phyloP scores from a whole-genome alignment of 2,329 filamentous ascomycete genomes.

The Penicillium sp. region DNA sequence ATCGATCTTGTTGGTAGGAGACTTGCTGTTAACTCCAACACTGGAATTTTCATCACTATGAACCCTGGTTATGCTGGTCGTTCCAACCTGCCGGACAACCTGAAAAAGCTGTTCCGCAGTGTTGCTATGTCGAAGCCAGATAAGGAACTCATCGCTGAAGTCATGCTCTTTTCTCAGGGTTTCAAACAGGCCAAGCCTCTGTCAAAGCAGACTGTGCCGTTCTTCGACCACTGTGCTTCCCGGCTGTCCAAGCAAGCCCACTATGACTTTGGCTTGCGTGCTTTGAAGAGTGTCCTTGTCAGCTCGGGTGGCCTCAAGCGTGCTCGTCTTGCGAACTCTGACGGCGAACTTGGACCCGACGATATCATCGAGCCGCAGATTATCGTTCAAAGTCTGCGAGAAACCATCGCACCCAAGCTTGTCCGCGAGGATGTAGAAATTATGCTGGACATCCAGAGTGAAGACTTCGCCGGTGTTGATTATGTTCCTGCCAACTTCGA shows the following conservation, averaged over 20 bases:
- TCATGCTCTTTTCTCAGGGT: slow-evolving; percentile 99
- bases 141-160: slow-evolving; percentile 98
- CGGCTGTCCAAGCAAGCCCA: slow-evolving; percentile 93
- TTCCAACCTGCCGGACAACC: slow-evolving; percentile 95
- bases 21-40: slow-evolving; percentile 85
- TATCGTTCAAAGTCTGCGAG: slow-evolving; percentile 95
- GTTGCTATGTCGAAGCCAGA: slow-evolving; percentile 99
- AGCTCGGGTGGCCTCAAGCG: slow-evolving; percentile 94
- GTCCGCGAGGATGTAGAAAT: slow-evolving; percentile 89
- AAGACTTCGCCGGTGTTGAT: slow-evolving; percentile 88
- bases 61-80: slow-evolving; percentile 98
- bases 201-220: slow-evolving; percentile 94
- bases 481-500: slow-evolving; percentile 89
- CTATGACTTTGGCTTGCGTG: slow-evolving; percentile 97
- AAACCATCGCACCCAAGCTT: slow-evolving; percentile 97
- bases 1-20: slow-evolving; percentile 94
- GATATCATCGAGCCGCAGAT: slow-evolving; percentile 91
- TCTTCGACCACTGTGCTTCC: slow-evolving; percentile 88
- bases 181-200: slow-evolving; percentile 95
- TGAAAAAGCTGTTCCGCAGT: slow-evolving; percentile 99
- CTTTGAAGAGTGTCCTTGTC: slow-evolving; percentile 95
- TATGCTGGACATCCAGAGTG: slow-evolving; percentile 79
- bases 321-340: slow-evolving; percentile 65
- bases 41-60: slow-evolving; percentile 99
- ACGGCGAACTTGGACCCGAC: slow-evolving; percentile 63